Conservation (phyloP, 1,284 basidiomycete species). For the Exsudoporus floridanus region DNA sequence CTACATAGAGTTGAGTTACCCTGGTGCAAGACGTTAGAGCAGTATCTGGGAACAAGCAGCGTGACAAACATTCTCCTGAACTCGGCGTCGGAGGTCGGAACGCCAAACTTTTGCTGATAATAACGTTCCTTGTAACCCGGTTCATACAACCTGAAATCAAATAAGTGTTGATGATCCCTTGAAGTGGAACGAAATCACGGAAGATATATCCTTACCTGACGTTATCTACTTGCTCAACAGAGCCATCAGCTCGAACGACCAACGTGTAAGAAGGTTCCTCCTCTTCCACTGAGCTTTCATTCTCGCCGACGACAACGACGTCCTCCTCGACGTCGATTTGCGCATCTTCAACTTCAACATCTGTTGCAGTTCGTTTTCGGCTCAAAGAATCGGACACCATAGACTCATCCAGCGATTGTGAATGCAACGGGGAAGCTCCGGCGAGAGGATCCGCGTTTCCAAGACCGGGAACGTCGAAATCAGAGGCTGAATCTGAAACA, state of each 20-base stretch:
- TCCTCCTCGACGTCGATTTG: conserved; percentile 41
- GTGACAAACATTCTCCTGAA: conserved; percentile 71
- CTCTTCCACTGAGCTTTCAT: conserved; percentile 46
- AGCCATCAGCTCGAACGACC: conserved; percentile 84
- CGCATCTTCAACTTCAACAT: conserved; percentile 56
- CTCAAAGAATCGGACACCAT: conserved; percentile 36
- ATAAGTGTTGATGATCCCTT: conserved; percentile 18
- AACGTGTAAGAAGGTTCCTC: conserved; percentile 49
- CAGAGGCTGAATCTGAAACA: conserved; percentile 36
- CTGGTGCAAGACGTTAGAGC: conserved; percentile 43
- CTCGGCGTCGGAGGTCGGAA: conserved; percentile 68
- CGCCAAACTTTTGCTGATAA: conserved; percentile 91
- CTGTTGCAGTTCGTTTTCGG: conserved; percentile 71
- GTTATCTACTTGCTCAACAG: conserved; percentile 89
- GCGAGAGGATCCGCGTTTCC: conserved; percentile 27
- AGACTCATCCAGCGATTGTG: conserved; percentile 26
- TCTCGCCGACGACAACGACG: conserved; percentile 47
- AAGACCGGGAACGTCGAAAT: conserved; percentile 39
- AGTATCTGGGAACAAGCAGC: not conserved
- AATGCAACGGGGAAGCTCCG: conserved; percentile 11
- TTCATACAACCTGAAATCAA: conserved; percentile 75
- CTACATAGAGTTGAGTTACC: conserved; percentile 82
- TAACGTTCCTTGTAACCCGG: conserved; percentile 95
- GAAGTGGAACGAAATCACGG: not conserved
- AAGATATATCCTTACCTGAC: conserved; percentile 68